phyloP scores from a whole-genome alignment of 179 eudicot species.

The Dionaea muscipula region DNA sequence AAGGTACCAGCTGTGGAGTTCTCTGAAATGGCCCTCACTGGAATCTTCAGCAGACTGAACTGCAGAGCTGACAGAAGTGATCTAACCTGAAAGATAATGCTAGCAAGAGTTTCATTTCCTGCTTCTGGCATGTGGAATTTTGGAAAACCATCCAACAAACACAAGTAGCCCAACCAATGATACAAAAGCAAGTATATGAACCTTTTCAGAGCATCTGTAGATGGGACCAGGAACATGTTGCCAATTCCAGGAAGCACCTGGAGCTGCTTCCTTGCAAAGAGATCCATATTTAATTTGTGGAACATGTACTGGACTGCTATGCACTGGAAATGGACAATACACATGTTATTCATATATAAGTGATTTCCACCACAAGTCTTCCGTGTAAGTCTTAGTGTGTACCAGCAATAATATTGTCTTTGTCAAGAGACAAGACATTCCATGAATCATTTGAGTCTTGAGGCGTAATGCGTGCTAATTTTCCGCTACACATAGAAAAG shows the following conservation, averaged over 20 bases:
- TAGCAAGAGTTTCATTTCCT: background rate
- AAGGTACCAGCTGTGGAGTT: constrained; percentile 49
- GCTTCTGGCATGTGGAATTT: too few relatives aligned
- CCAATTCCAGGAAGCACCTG: constrained; percentile 62
- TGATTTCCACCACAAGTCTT: background rate
- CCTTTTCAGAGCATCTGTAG: constrained; percentile 55
- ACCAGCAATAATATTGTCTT: constrained; percentile 85
- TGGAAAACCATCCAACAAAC: constrained; percentile 2
- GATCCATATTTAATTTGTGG: constrained; percentile 72
- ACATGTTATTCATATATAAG: constrained; percentile 1
- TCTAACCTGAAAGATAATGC: constrained; percentile 34
- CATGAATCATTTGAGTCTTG: constrained; percentile 49
- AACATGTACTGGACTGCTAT: constrained; percentile 63
- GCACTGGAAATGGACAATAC: constrained; percentile 23
- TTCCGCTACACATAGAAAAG: constrained; percentile 42
- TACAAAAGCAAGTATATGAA: constrained; percentile 10
- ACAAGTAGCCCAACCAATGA: background rate
- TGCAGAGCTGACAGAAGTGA: constrained; percentile 49
- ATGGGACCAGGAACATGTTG: constrained; percentile 56
- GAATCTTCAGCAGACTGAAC: constrained; percentile 65
- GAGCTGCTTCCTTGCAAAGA: constrained; percentile 27
- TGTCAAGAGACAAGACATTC: constrained; percentile 64
- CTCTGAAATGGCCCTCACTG: constrained; percentile 40
- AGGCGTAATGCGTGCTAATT: constrained; percentile 54
- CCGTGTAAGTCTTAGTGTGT: background rate